These are phyloP conservation scores for Posidonia australis DNA, from an alignment of 106 monocot genomes.

Conservation along the genomic window DNA sequence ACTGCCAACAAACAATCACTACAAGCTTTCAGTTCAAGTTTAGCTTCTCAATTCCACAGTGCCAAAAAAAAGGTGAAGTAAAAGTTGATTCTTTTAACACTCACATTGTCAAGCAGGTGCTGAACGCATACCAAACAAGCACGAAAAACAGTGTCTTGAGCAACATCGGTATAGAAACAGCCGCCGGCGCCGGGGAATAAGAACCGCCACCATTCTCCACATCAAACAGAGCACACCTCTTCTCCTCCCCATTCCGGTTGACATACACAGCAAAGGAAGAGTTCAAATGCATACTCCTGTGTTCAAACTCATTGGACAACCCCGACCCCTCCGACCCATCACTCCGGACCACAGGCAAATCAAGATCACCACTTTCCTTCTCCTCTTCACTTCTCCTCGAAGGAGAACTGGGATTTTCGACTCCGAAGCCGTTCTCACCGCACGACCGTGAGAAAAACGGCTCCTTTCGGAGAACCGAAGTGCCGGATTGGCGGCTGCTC, in stretches of 20 bases:
- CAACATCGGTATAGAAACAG: constrained; percentile 29
- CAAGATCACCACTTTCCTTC: constrained; percentile 34
- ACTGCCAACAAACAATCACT: constrained; percentile 14
- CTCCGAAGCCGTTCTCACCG: constrained; percentile 19
- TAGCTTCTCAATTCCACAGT: not conserved
- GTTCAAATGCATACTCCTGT: constrained; percentile 19
- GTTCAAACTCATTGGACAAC: constrained; percentile 27
- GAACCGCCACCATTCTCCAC: constrained; percentile 30
- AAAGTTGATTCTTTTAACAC: constrained; percentile 8
- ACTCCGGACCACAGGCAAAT: constrained; percentile 26
- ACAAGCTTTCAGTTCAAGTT: not conserved
- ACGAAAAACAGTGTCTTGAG: constrained; percentile 59
- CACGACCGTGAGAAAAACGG: constrained; percentile 75
- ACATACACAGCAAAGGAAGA: constrained; percentile 1
- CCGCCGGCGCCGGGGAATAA: not conserved
- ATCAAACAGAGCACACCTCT: constrained; percentile 27
- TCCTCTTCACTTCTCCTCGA: too few relatives aligned
- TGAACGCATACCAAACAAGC: constrained; percentile 78
- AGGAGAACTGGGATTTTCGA: not conserved
- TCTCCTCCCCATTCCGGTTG: not conserved
- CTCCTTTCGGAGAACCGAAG: constrained; percentile 25
- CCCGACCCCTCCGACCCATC: not conserved
- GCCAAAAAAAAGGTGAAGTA: not conserved
- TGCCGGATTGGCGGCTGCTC: too few relatives aligned
- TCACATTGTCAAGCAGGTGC: constrained; percentile 87